These are phyloP conservation scores for Cyberlindnera japonica DNA, from an alignment of 805 yeast species.

Conservation along the genomic window DNA sequence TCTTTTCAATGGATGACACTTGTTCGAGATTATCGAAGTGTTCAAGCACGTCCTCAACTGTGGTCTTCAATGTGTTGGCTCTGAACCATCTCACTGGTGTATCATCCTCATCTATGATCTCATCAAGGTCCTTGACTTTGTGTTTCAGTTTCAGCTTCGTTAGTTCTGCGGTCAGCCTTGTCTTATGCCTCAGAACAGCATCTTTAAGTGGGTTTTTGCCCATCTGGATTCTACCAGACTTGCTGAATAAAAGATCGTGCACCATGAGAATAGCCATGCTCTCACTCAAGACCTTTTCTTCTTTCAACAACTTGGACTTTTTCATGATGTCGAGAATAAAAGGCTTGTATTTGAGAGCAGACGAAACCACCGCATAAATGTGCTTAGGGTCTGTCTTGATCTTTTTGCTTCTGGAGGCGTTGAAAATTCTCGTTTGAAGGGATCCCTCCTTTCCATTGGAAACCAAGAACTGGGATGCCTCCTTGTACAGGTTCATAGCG, in stretches of 20 bases:
- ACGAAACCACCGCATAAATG: conserved; percentile 75
- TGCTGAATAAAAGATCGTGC: conserved; percentile 76
- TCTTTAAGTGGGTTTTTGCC: conserved; percentile 87
- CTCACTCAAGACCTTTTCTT: conserved; percentile 49
- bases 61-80: conserved; percentile 58
- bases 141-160: conserved; percentile 72
- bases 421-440: conserved; percentile 49
- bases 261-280: conserved; percentile 60
- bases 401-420: conserved; percentile 42
- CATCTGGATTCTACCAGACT: conserved; percentile 78
- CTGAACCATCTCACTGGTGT: conserved; percentile 83
- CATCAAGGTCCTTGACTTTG: conserved; percentile 55
- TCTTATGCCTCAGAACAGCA: conserved; percentile 70
- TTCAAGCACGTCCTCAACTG: conserved; percentile 29
- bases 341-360: conserved; percentile 69
- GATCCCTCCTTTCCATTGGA: conserved; percentile 47
- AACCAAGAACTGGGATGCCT: conserved; percentile 30
- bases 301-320: conserved; percentile 60
- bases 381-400: conserved; percentile 75
- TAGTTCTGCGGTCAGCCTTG: conserved; percentile 78
- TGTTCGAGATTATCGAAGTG: conserved; percentile 39
- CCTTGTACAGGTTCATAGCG: conserved; percentile 32
- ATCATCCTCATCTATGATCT: conserved; percentile 51
- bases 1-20: conserved; percentile 43
- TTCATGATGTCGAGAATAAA: conserved; percentile 60